These are phyloP conservation scores for Brassica incana DNA, from an alignment of 345 rosid genomes.

Conservation along the genomic window DNA sequence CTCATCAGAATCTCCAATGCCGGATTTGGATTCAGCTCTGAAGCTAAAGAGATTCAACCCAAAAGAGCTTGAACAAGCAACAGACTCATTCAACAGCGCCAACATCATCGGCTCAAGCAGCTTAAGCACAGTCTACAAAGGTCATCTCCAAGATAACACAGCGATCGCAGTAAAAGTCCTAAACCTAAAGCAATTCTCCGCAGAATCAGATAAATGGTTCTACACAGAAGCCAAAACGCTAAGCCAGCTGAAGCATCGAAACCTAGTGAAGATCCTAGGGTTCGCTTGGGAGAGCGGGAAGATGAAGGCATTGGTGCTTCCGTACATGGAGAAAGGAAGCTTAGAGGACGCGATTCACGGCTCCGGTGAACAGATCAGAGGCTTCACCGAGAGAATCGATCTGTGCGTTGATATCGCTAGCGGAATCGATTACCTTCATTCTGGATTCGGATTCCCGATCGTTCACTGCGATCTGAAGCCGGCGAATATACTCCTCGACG, in stretches of 20 bases:
- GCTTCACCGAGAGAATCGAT: conserved; percentile 50
- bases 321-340: conserved; percentile 81
- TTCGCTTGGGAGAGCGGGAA: conserved; percentile 86
- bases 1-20: conserved; percentile 42
- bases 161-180: conserved; percentile 71
- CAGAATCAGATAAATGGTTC: conserved; percentile 71
- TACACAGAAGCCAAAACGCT: conserved; percentile 72
- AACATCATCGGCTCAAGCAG: conserved; percentile 73
- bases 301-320: conserved; percentile 73
- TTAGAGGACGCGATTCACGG: conserved; percentile 61
- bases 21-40: conserved; percentile 47
- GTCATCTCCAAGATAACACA: conserved; percentile 59
- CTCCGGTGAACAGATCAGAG: conserved; percentile 44
- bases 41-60: conserved; percentile 60
- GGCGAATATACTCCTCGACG: conserved; percentile 72
- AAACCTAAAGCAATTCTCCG: conserved; percentile 66
- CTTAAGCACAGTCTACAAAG: conserved; percentile 83
- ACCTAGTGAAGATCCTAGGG: conserved; percentile 74
- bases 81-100: conserved; percentile 51
- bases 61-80: conserved; percentile 61
- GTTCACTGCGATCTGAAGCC: conserved; percentile 93
- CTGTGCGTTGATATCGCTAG: conserved; percentile 60
- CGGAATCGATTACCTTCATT: conserved; percentile 76
- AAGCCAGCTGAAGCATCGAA: conserved; percentile 69
- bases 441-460: conserved; percentile 68